Conservation (phyloP, 768 basidiomycete genomes). For the Cystobasidiopsis lactophilus region DNA sequence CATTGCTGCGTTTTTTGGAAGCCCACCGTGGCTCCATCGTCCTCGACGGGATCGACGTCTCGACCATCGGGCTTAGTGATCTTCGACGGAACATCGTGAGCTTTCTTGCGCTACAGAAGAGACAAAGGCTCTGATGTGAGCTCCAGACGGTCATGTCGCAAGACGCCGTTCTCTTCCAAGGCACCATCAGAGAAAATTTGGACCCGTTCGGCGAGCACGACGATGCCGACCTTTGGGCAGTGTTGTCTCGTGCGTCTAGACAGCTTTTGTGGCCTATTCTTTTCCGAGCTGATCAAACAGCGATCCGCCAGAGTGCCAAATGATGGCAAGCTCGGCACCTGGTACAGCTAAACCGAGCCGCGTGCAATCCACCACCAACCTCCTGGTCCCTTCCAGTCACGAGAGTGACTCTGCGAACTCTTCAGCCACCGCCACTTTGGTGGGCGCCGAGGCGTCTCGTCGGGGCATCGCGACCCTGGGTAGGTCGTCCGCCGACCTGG, state of each 20-base stretch:
- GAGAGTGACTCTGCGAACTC: slow-evolving; percentile 10
- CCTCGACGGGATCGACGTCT: slow-evolving; percentile 28
- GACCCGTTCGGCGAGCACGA: slow-evolving; percentile 24
- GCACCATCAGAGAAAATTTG: slow-evolving; percentile 45
- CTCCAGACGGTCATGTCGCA: slow-evolving; percentile 30
- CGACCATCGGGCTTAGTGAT: slow-evolving; percentile 34
- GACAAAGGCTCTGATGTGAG: slow-evolving; percentile 35
- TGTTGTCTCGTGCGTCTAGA: slow-evolving; percentile 12
- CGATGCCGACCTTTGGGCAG: slow-evolving; percentile 18
- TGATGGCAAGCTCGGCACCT: no score
- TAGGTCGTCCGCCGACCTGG: not conserved
- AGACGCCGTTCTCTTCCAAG: slow-evolving; percentile 49
- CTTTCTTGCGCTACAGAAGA: not conserved
- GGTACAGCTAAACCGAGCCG: no score
- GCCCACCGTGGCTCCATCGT: slow-evolving; percentile 21
- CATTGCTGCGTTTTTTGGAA: slow-evolving; percentile 29
- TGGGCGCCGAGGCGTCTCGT: slow-evolving; percentile 5
- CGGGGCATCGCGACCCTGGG: not conserved
- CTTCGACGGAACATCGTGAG: slow-evolving; percentile 31
- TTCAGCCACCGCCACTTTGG: slow-evolving; percentile 8
- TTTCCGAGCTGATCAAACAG: no score
- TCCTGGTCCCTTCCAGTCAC: not conserved
- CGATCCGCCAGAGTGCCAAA: no score
- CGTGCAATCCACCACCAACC: no score
- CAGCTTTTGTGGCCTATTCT: no score